These are phyloP conservation scores for Metschnikowia sp. DNA, from an alignment of 805 yeast species.

Conservation along the genomic window DNA sequence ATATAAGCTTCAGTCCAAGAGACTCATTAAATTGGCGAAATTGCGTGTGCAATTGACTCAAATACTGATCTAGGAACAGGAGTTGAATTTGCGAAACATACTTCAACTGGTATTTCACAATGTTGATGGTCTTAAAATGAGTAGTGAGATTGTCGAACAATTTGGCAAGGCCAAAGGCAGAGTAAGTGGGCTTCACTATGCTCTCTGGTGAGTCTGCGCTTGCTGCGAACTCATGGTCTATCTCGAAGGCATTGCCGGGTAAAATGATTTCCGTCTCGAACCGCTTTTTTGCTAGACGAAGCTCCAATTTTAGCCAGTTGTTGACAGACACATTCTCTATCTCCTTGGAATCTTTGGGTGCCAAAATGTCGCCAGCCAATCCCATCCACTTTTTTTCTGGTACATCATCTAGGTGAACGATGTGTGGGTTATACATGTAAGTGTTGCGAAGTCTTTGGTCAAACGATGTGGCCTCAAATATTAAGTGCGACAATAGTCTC, in stretches of 20 bases:
- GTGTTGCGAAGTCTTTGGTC: constrained; percentile 46
- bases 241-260: constrained; percentile 47
- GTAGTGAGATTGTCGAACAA: constrained; percentile 54
- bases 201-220: constrained; percentile 10
- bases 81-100: constrained; percentile 59
- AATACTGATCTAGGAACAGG: constrained; percentile 51
- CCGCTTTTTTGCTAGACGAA: constrained; percentile 47
- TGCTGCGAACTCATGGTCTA: constrained; percentile 51
- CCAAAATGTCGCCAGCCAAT: constrained; percentile 38
- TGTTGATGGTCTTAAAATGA: constrained; percentile 49
- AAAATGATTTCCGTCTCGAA: constrained; percentile 48
- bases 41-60: constrained; percentile 28
- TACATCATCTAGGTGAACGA: constrained; percentile 15
- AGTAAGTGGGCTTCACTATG: constrained; percentile 51
- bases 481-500: constrained; percentile 52
- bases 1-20: constrained; percentile 28
- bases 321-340: constrained; percentile 29
- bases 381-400: constrained; percentile 46
- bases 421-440: constrained; percentile 47
- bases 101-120: constrained; percentile 48
- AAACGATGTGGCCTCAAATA: constrained; percentile 55
- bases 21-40: constrained; percentile 42
- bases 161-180: constrained; percentile 56
- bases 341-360: constrained; percentile 36
- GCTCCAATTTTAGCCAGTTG: constrained; percentile 55